A percentile compares a stretch with the other conserved stretches of the same genome.
Evolutionary conservation across 352 stramenopile species (phyloP).

Genomic region (Globisporangium viniferum): DNA sequence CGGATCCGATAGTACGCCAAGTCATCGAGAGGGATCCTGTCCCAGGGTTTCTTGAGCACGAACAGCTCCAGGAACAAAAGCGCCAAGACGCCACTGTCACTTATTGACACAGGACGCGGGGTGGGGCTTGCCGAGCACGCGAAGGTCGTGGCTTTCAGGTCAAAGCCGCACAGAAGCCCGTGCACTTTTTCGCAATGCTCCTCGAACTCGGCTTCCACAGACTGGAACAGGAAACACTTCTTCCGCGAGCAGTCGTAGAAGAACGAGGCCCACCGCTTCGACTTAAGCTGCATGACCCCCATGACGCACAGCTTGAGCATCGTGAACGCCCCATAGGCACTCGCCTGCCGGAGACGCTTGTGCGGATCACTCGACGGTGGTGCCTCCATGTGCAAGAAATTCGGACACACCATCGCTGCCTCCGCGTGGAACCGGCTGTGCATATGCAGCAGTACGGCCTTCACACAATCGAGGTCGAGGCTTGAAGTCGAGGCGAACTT

Average conservation of each 20-base stretch:
- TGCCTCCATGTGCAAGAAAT: background rate
- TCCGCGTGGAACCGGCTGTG: conserved; percentile 8
- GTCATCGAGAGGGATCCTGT: background rate
- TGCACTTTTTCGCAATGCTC: conserved; percentile 5
- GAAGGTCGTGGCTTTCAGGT: background rate
- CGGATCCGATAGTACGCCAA: conserved; percentile 7
- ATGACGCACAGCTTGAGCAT: conserved; percentile 5
- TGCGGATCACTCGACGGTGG: background rate
- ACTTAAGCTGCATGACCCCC: conserved; percentile 1
- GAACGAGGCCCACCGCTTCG: conserved; percentile 3
- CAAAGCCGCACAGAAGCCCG: background rate
- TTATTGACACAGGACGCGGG: background rate
- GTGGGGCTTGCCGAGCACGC: background rate
- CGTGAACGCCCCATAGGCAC: conserved; percentile 4
- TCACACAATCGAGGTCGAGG: conserved; percentile 6
- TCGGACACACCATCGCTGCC: background rate
- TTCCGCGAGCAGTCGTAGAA: background rate
- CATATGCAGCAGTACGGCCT: conserved; percentile 6
- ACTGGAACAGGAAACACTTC: conserved; percentile 6
- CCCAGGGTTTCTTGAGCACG: conserved; percentile 2
- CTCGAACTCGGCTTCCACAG: background rate
- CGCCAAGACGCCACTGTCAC: conserved; percentile 7
- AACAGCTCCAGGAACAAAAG: conserved; percentile 11
- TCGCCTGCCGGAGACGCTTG: background rate
- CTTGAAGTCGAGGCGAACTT: background rate